Conservation (phyloP, 2,329 filamentous ascomycete species). For the Ceratocystis colombiana region DNA sequence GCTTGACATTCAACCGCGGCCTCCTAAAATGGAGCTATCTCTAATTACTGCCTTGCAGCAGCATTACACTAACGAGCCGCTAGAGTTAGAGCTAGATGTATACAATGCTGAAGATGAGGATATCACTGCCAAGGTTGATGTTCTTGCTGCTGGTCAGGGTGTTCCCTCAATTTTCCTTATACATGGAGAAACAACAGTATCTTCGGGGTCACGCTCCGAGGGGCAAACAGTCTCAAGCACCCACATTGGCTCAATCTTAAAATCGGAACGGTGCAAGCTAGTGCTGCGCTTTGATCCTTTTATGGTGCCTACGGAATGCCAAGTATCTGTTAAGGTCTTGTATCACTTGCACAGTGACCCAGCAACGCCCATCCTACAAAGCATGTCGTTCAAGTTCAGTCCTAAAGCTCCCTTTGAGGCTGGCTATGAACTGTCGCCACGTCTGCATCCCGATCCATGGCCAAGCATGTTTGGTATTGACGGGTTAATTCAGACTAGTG, state of each 20-base stretch:
- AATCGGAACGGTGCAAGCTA: constrained; percentile 37
- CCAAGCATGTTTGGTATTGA: constrained; percentile 71
- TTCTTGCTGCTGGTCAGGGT: constrained; percentile 53
- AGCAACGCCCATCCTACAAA: constrained; percentile 71
- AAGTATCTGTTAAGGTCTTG: constrained; percentile 59
- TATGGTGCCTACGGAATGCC: constrained; percentile 46
- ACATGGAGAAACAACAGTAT: constrained; percentile 32
- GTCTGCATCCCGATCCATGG: constrained; percentile 69
- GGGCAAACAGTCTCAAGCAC: constrained; percentile 39
- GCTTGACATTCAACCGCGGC: constrained; percentile 72
- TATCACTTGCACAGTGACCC: constrained; percentile 74
- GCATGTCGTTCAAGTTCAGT: constrained; percentile 55
- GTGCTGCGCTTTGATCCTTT: constrained; percentile 44
- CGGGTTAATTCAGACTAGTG: constrained; percentile 30
- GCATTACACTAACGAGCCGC: constrained; percentile 75
- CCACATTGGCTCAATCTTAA: constrained; percentile 40
- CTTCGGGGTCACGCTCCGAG: constrained; percentile 33
- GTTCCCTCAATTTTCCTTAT: constrained; percentile 40
- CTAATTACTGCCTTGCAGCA: constrained; percentile 53
- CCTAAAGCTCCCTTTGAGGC: constrained; percentile 82
- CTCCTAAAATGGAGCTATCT: constrained; percentile 77
- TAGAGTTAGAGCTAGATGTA: constrained; percentile 59
- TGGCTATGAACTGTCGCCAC: constrained; percentile 76
- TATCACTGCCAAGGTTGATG: constrained; percentile 60
- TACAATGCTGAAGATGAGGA: constrained; percentile 75